phyloP scores from a whole-genome alignment of 2,329 filamentous ascomycete genomes.

The Epichloe glyceriae region DNA sequence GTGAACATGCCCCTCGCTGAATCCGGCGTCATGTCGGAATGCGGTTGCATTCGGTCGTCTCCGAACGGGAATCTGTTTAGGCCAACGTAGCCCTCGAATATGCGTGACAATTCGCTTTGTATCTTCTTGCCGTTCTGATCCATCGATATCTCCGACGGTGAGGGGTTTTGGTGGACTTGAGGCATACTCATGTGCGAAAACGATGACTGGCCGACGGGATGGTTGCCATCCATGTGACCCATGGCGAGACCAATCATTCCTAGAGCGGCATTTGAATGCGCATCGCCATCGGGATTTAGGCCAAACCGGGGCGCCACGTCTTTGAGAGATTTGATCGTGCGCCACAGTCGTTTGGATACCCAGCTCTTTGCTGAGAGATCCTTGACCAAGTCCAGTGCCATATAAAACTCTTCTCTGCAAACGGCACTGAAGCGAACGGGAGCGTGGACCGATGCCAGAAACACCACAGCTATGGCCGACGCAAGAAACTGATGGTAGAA shows the following conservation, averaged over 20 bases:
- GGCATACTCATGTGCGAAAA: constrained; percentile 19
- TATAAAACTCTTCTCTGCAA: constrained; percentile 66
- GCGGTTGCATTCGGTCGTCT: constrained; percentile 13
- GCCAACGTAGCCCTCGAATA: constrained; percentile 27
- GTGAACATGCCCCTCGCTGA: constrained; percentile 9
- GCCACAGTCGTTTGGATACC: constrained; percentile 62
- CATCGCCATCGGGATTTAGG: constrained; percentile 34
- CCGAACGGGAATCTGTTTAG: constrained; percentile 21
- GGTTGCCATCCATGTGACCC: constrained; percentile 17
- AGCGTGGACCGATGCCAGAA: constrained; percentile 63
- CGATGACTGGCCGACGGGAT: constrained; percentile 10
- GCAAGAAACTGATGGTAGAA: constrained; percentile 74
- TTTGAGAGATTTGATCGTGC: constrained; percentile 56
- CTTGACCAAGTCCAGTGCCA: constrained; percentile 62
- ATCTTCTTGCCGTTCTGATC: constrained; percentile 35
- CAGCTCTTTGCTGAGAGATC: constrained; percentile 59
- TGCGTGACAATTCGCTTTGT: constrained; percentile 39
- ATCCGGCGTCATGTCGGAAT: constrained; percentile 13
- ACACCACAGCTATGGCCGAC: constrained; percentile 61
- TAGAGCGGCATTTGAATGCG: constrained; percentile 38
- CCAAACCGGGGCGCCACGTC: constrained; percentile 60
- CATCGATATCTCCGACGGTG: constrained; percentile 6
- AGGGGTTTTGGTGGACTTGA: not conserved
- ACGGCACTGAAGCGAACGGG: constrained; percentile 55
- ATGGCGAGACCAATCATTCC: constrained; percentile 42